phyloP scores from a whole-genome alignment of 352 stramenopile species.

The Phytopythium delawarense region DNA sequence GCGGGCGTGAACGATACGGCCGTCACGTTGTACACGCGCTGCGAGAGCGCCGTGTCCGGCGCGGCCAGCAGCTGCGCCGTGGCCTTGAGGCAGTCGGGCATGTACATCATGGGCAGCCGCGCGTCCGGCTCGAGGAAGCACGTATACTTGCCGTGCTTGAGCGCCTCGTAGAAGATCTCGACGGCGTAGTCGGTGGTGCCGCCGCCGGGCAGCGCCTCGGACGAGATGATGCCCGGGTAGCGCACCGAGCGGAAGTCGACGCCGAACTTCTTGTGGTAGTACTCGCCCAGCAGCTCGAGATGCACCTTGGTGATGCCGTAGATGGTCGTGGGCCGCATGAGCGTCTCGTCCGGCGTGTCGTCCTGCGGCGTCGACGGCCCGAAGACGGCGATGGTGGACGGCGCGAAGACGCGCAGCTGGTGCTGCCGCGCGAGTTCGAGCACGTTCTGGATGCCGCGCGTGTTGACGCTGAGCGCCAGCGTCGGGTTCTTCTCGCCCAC shows the following conservation, averaged over 20 bases:
- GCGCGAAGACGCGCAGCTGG: slow-evolving; percentile 85
- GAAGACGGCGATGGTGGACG: slow-evolving; percentile 91
- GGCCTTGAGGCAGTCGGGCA: slow-evolving; percentile 89
- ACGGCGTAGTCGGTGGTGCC: slow-evolving; percentile 91
- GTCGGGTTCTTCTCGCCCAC: slow-evolving; percentile 89
- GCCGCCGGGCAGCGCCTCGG: slow-evolving; percentile 77
- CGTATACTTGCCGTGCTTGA: slow-evolving; percentile 86
- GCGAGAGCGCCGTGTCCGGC: slow-evolving; percentile 55
- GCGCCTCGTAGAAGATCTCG: slow-evolving; percentile 92
- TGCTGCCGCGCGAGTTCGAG: slow-evolving; percentile 87
- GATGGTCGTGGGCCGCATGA: slow-evolving; percentile 91
- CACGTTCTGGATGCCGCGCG: slow-evolving; percentile 87
- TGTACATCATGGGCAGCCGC: slow-evolving; percentile 94
- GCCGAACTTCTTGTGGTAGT: slow-evolving; percentile 91
- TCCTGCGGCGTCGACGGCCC: slow-evolving; percentile 83
- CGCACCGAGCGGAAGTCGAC: slow-evolving; percentile 90
- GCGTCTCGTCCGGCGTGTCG: slow-evolving; percentile 82
- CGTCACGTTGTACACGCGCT: slow-evolving; percentile 91
- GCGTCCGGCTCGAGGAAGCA: slow-evolving; percentile 82
- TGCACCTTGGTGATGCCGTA: slow-evolving; percentile 93
- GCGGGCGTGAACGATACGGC: slow-evolving; percentile 87
- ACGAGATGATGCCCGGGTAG: slow-evolving; percentile 90
- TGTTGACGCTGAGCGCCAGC: slow-evolving; percentile 88
- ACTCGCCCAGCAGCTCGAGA: slow-evolving; percentile 87
- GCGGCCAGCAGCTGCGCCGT: slow-evolving; percentile 82